Percentiles rank a stretch among this genome's conserved stretches.
These are phyloP conservation scores for Vitis hybrid DNA, from an alignment of 177 flowering plant species.

Conservation along the genomic window DNA sequence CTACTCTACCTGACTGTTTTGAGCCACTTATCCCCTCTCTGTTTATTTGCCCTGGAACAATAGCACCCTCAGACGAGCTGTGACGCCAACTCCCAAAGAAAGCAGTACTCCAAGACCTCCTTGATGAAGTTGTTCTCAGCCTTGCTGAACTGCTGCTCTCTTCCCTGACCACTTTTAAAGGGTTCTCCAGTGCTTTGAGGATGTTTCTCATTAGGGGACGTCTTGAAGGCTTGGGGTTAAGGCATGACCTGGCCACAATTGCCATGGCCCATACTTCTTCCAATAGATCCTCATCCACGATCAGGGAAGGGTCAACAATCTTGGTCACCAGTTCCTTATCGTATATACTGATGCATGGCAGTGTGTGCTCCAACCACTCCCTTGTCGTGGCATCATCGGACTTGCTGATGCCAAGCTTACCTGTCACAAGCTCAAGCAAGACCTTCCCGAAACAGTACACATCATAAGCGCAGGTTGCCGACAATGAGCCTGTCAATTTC, in stretches of 20 bases:
- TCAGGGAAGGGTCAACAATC: slow-evolving; percentile 74
- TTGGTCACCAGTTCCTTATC: slow-evolving; percentile 71
- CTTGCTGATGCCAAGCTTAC: slow-evolving; percentile 76
- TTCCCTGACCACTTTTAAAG: slow-evolving; percentile 78
- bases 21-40: slow-evolving; percentile 34
- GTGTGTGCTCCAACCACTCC: slow-evolving; percentile 65
- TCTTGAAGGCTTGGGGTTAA: slow-evolving; percentile 74
- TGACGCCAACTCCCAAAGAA: slow-evolving; percentile 82
- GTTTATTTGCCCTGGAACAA: slow-evolving; percentile 22
- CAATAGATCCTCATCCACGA: slow-evolving; percentile 77
- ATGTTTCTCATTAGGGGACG: slow-evolving; percentile 76
- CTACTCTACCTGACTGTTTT: slow-evolving; percentile 32
- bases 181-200: slow-evolving; percentile 83
- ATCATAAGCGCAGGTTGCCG: slow-evolving; percentile 70
- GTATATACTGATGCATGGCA: slow-evolving; percentile 59
- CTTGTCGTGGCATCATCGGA: slow-evolving; percentile 46
- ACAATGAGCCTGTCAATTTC: slow-evolving; percentile 44
- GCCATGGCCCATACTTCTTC: slow-evolving; percentile 99
- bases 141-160: slow-evolving; percentile 56
- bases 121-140: slow-evolving; percentile 65
- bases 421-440: slow-evolving; percentile 88
- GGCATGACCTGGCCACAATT: slow-evolving; percentile 80
- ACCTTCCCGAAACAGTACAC: slow-evolving; percentile 90
- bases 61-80: slow-evolving; percentile 59
- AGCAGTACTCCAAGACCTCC: slow-evolving; percentile 78